Conservation (phyloP, 768 basidiomycete genomes). For the Mrakia frigida region DNA sequence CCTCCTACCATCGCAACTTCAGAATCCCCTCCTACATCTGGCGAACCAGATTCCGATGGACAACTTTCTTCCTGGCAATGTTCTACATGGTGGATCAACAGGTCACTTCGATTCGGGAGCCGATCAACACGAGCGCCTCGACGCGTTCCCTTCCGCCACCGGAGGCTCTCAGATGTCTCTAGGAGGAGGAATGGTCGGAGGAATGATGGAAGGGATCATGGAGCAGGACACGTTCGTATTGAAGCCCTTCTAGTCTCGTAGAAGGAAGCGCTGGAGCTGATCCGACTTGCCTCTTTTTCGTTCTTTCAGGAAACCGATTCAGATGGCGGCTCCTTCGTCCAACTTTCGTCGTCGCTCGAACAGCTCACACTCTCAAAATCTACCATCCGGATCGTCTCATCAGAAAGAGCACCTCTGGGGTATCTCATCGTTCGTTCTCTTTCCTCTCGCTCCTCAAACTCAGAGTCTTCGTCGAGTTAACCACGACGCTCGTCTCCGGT, state of each 20-base stretch:
- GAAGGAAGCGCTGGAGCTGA: background rate
- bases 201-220: background rate
- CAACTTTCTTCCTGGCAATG: background rate
- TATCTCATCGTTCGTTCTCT: background rate
- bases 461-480: no score
- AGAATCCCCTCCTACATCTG: background rate
- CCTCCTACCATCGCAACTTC: background rate
- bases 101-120: background rate
- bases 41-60: conserved; percentile 6
- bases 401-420: conserved; percentile 13
- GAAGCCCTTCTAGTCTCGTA: background rate
- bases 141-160: background rate
- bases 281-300: background rate
- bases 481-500: background rate
- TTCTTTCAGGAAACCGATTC: background rate
- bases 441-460: no score
- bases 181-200: background rate
- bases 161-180: background rate
- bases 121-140: background rate
- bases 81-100: background rate
- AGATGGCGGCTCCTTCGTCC: conserved; percentile 8
- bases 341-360: background rate
- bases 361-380: background rate
- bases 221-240: background rate
- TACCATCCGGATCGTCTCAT: background rate